Evolutionary conservation across 192 early-diverging fungal species (phyloP).

Genomic region (Coemansia sp.): DNA sequence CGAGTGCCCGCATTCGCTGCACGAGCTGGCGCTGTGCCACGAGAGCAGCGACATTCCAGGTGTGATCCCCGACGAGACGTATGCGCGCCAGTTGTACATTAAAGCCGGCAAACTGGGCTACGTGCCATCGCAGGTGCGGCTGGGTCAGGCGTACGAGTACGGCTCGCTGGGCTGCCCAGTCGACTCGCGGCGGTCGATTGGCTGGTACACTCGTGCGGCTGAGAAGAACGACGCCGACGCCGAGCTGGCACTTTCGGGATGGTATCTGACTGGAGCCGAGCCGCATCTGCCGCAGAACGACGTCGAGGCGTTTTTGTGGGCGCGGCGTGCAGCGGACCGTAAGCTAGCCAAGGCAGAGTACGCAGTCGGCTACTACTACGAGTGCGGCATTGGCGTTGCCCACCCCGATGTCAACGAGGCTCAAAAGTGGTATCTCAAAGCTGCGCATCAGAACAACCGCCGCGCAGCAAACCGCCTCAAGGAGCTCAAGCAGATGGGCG

Average conservation of each 20-base stretch:
- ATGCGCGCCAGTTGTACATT: conserved; percentile 90
- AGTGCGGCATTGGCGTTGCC: conserved; percentile 84
- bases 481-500: conserved; percentile 75
- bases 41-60: conserved; percentile 72
- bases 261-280: conserved; percentile 97
- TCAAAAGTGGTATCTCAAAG: conserved; percentile 81
- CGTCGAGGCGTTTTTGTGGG: conserved; percentile 97
- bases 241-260: conserved; percentile 92
- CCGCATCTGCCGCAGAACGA: conserved; percentile 87
- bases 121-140: conserved; percentile 86
- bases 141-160: conserved; percentile 93
- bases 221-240: conserved; percentile 88
- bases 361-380: conserved; percentile 93
- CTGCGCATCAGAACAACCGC: conserved; percentile 81
- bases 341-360: conserved; percentile 94
- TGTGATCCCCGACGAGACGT: conserved; percentile 75
- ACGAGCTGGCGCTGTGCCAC: conserved; percentile 87
- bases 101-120: conserved; percentile 92
- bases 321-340: conserved; percentile 93
- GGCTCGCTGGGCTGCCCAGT: conserved; percentile 84
- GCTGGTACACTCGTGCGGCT: conserved; percentile 94
- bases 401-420: conserved; percentile 74
- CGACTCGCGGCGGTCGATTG: conserved; percentile 87
- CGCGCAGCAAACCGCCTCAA: conserved; percentile 79
- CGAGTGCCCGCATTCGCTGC: conserved; percentile 88